phyloP scores from a whole-genome alignment of 169 alveolate genomes.

The Blepharisma undulans region DNA sequence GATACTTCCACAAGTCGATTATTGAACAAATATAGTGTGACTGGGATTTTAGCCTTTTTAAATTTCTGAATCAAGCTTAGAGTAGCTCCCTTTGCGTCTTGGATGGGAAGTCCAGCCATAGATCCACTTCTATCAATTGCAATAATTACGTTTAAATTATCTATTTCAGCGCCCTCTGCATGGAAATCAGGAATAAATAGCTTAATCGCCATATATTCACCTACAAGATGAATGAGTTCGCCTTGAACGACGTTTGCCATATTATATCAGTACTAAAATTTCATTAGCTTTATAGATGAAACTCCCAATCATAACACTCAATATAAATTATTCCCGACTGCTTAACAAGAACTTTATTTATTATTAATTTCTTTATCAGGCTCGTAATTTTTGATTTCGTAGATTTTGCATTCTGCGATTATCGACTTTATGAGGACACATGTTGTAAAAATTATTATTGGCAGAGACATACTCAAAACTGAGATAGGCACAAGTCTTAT shows the following conservation, averaged over 20 bases:
- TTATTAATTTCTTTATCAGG: background rate
- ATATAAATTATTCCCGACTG: background rate
- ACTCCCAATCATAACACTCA: background rate
- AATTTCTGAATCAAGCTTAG: conserved; percentile 20
- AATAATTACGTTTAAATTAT: conserved; percentile 8
- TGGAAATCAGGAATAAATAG: background rate
- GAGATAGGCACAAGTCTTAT: background rate
- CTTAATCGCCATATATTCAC: background rate
- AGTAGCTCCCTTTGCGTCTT: conserved; percentile 24
- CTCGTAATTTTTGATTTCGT: background rate
- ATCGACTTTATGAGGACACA: background rate
- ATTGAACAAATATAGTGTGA: conserved; percentile 1
- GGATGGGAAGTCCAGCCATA: conserved; percentile 27
- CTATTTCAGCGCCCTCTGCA: background rate
- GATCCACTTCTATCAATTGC: conserved; percentile 39
- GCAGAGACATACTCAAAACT: background rate
- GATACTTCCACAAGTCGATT: background rate
- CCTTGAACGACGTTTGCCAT: background rate
- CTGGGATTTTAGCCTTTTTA: background rate
- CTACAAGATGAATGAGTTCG: background rate
- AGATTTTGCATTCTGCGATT: background rate
- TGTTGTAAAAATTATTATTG: background rate
- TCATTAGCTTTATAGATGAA: background rate
- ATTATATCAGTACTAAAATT: background rate
- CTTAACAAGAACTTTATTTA: background rate